Percentiles rank a stretch among this genome's conserved stretches.
Evolutionary conservation across 306 rosid genomes (phyloP).

Genomic region (Cicer chorassanicum): DNA sequence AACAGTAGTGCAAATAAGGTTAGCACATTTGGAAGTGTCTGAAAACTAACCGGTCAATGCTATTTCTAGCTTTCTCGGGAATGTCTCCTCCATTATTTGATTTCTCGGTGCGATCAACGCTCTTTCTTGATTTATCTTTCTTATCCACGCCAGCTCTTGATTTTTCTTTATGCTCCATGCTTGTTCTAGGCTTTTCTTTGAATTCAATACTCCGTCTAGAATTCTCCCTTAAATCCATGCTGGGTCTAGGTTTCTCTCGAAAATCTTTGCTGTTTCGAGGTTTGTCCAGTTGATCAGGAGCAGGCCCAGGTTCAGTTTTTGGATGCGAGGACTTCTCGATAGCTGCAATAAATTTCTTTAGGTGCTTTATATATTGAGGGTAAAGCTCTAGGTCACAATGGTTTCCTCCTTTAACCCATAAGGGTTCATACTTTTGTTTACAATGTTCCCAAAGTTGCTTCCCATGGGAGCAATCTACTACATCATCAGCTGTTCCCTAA

Average conservation of each 20-base stretch:
- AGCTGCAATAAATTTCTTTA: slow-evolving; percentile 75
- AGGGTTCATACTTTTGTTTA: slow-evolving; percentile 90
- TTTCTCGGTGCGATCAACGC: slow-evolving; percentile 63
- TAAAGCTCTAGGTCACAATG: slow-evolving; percentile 89
- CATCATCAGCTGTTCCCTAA: slow-evolving; percentile 89
- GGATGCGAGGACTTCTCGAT: slow-evolving; percentile 60
- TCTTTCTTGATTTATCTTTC: slow-evolving; percentile 78
- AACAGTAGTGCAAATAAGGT: slow-evolving; percentile 18
- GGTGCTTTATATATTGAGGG: slow-evolving; percentile 90
- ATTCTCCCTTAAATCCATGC: slow-evolving; percentile 70
- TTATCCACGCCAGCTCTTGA: slow-evolving; percentile 63
- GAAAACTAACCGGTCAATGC: slow-evolving; percentile 77
- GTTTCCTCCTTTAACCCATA: slow-evolving; percentile 96
- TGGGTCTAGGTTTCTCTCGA: slow-evolving; percentile 75
- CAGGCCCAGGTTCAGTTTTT: slow-evolving; percentile 51
- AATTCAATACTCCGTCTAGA: slow-evolving; percentile 52
- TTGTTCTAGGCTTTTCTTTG: slow-evolving; percentile 53
- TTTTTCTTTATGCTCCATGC: slow-evolving; percentile 71
- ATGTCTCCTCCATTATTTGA: slow-evolving; percentile 55
- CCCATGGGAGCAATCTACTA: slow-evolving; percentile 94
- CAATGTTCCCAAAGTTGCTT: slow-evolving; percentile 94
- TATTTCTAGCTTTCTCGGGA: slow-evolving; percentile 74
- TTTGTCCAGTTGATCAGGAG: slow-evolving; percentile 59
- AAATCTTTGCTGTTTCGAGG: slow-evolving; percentile 77
- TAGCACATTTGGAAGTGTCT: background rate